Conservation (phyloP, 306 rosid genomes). For the cucumber (Cucumis sativus) region DNA sequence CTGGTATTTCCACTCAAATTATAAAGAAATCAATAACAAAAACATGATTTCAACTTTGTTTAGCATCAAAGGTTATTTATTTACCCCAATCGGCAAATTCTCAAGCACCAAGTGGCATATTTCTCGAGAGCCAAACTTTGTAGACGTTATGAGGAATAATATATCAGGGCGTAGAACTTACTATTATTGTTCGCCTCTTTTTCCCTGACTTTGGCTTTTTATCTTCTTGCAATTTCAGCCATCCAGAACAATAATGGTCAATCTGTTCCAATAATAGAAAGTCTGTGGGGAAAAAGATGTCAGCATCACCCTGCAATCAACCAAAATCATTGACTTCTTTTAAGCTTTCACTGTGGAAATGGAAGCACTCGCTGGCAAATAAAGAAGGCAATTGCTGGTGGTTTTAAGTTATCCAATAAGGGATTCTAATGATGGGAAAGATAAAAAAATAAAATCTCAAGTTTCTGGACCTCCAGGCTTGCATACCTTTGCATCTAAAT, state of each 20-base stretch:
- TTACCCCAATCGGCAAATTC: background rate
- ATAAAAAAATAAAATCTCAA: background rate
- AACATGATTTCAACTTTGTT: too few species aligned
- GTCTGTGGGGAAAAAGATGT: constrained; percentile 90
- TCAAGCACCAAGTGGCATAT: background rate
- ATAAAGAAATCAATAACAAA: background rate
- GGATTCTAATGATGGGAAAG: background rate
- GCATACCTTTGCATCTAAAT: constrained; percentile 76
- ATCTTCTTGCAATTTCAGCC: constrained; percentile 40
- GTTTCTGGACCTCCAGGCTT: background rate
- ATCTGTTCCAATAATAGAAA: constrained; percentile 73
- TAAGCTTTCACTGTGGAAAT: background rate
- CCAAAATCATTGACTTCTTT: constrained; percentile 4
- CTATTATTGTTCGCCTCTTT: constrained; percentile 79
- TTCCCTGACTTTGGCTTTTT: constrained; percentile 50
- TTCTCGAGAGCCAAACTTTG: background rate
- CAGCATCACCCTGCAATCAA: constrained; percentile 77
- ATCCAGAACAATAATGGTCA: constrained; percentile 88
- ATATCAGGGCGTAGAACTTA: constrained; percentile 19
- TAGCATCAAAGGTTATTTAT: background rate
- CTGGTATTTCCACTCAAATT: background rate
- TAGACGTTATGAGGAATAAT: background rate
- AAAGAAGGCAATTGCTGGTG: background rate
- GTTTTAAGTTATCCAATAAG: background rate
- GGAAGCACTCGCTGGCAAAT: background rate